A percentile compares a stretch with the other conserved stretches of the same genome.
phyloP scores from a whole-genome alignment of 805 yeast species.

The Nakazawaea ambrosiae region DNA sequence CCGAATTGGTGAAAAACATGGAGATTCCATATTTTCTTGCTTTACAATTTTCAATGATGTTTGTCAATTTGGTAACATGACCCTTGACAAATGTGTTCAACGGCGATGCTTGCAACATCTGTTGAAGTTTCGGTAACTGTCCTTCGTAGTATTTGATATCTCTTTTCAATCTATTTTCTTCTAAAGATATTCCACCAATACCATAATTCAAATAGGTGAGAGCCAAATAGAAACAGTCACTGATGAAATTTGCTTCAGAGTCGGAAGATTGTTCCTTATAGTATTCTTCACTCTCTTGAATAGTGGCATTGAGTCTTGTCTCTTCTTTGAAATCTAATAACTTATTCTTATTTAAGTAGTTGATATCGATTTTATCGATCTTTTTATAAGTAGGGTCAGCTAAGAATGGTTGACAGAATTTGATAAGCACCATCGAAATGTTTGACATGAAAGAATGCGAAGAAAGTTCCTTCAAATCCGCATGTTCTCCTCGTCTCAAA shows the following conservation, averaged over 20 bases:
- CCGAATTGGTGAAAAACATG: conserved; percentile 52
- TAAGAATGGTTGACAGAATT: conserved; percentile 78
- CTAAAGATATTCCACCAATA: conserved; percentile 65
- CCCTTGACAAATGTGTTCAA: conserved; percentile 20
- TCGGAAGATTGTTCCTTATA: conserved; percentile 24
- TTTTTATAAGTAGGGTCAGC: conserved; percentile 53
- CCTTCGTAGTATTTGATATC: conserved; percentile 42
- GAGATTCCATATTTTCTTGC: conserved; percentile 52
- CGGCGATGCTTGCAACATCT: conserved; percentile 19
- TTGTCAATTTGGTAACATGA: conserved; percentile 25
- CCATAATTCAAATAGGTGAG: conserved; percentile 83
- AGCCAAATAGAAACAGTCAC: conserved; percentile 80
- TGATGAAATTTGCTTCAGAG: conserved; percentile 63
- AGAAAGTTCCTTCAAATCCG: conserved; percentile 58
- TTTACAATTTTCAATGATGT: conserved; percentile 27
- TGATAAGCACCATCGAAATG: conserved; percentile 57
- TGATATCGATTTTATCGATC: conserved; percentile 67
- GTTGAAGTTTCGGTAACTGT: conserved; percentile 47
- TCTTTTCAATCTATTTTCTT: conserved; percentile 46
- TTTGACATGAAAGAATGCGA: conserved; percentile 81
- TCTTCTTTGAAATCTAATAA: conserved; percentile 70
- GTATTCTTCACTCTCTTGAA: conserved; percentile 58
- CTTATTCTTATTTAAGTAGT: conserved; percentile 53
- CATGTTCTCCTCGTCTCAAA: conserved; percentile 80
- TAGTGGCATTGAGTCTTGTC: conserved; percentile 74